These are phyloP conservation scores for Tilletia horrida DNA, from an alignment of 1,284 basidiomycete species.

Conservation along the genomic window DNA sequence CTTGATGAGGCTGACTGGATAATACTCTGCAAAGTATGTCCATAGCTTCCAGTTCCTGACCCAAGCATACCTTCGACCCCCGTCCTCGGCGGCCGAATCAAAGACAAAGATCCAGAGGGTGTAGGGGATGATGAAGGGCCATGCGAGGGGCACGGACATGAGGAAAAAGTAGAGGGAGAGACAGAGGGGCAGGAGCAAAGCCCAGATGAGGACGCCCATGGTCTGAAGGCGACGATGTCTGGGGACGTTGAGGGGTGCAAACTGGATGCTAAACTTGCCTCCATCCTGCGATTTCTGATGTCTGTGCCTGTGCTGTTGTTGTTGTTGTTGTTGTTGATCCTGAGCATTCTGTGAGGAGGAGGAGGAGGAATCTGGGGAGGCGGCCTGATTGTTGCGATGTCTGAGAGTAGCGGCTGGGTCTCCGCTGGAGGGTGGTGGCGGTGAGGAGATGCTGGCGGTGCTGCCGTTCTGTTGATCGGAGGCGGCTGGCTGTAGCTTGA, in stretches of 20 bases:
- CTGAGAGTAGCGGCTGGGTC: neutral
- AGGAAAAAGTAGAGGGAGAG: slow-evolving; percentile 71
- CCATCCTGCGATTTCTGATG: slow-evolving; percentile 9
- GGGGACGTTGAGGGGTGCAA: slow-evolving; percentile 48
- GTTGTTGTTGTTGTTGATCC: neutral
- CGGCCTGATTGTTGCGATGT: neutral
- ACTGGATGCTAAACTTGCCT: slow-evolving; percentile 20
- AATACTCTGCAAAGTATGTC: slow-evolving; percentile 84
- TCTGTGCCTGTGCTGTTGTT: neutral
- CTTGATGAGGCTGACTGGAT: slow-evolving; percentile 65
- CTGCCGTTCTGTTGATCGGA: neutral
- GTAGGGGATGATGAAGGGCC: slow-evolving; percentile 82
- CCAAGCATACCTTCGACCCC: slow-evolving; percentile 75
- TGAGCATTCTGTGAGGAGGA: neutral
- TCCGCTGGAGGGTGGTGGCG: too few species aligned
- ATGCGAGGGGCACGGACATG: slow-evolving; percentile 82
- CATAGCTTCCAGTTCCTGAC: slow-evolving; percentile 70
- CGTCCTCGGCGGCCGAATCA: slow-evolving; percentile 73
- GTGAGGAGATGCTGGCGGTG: too few species aligned
- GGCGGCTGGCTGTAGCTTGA: neutral
- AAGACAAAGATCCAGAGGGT: slow-evolving; percentile 69
- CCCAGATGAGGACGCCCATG: slow-evolving; percentile 73
- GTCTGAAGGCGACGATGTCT: slow-evolving; percentile 51
- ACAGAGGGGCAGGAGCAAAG: slow-evolving; percentile 70
- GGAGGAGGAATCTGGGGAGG: neutral